Evolutionary conservation across 1,139 yeast species (phyloP).

Genomic region (Sugiyamaella xylanicola): DNA sequence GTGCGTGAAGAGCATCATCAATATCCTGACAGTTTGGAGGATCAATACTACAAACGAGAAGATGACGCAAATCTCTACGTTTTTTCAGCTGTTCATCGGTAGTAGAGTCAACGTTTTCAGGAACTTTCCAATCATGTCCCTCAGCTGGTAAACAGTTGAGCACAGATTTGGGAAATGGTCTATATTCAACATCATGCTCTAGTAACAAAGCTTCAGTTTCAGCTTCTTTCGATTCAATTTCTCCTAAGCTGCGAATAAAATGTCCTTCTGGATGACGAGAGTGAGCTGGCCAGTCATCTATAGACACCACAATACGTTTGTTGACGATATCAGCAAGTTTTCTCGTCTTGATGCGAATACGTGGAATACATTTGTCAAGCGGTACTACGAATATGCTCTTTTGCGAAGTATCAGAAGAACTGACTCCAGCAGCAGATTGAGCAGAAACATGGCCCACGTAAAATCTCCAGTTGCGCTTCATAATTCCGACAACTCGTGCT

Average conservation of each 20-base stretch:
- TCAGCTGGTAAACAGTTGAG: slow-evolving; percentile 89
- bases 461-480: slow-evolving; percentile 92
- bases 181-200: slow-evolving; percentile 94
- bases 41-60: slow-evolving; percentile 91
- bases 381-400: slow-evolving; percentile 81
- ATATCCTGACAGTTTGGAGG: slow-evolving; percentile 99
- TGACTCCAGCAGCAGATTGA: slow-evolving; percentile 55
- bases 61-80: slow-evolving; percentile 83
- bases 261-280: slow-evolving; percentile 94
- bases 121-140: slow-evolving; percentile 92
- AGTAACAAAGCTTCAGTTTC: slow-evolving; percentile 93
- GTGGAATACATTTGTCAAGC: slow-evolving; percentile 88
- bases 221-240: slow-evolving; percentile 87
- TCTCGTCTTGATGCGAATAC: slow-evolving; percentile 83
- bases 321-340: slow-evolving; percentile 80
- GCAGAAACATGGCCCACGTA: slow-evolving; percentile 95
- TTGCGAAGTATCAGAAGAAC: slow-evolving; percentile 48
- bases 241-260: slow-evolving; percentile 87
- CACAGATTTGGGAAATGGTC: slow-evolving; percentile 93
- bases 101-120: slow-evolving; percentile 54
- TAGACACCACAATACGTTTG: slow-evolving; percentile 85
- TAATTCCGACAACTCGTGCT: slow-evolving; percentile 84
- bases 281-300: slow-evolving; percentile 87
- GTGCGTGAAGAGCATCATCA: slow-evolving; percentile 96
- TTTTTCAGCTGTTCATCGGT: slow-evolving; percentile 47